Evolutionary conservation across 768 basidiomycete genomes (phyloP), one percentile per base, ranked within the genome.

Genomic region (Pisolithus microcarpus): DNA sequence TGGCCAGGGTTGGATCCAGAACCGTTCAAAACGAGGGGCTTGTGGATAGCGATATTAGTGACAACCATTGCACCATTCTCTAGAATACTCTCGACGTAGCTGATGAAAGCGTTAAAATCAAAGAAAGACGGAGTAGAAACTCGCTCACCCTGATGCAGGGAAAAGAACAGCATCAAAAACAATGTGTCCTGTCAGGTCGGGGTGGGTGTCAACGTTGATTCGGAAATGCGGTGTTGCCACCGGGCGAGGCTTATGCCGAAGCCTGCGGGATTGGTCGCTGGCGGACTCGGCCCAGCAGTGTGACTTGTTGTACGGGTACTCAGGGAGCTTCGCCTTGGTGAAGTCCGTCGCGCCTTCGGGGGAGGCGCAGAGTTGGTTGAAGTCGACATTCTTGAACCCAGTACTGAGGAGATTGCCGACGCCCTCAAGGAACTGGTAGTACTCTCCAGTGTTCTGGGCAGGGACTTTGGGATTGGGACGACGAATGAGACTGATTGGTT

Each of bases 131-230:
- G 50, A 34, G 23, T 6, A 7, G 26, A 49, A 67, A 64, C 71
- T 30, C 2, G 72, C 55, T 45, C 59, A 77, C 18, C 73, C 76
- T 16, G 75, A 67, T 13, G 73, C 75, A 8, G 76, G 74, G 69
- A 75, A 70, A 23, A 77, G 74, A 0, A 73, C 65, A 19, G 75
- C 73, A 1, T 70, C 71, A 24, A 68, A 66, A 37, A 77, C 72
- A 16, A 75, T 56, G 56, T 78, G 76, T 31, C 76, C 67, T 0
- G 72, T 69, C 8, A 78, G 56, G 21, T 65, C 65, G 0, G 76
- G 62, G 39, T 67, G 67, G 31, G 57, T 52, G 24, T 66, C 61
- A 7, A 52, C 61, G 36, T 52, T 76, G 30, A 77, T 52, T 10
- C 65, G 65, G 43, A 75, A 64, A 38, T 65, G 61, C 0, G 59